phyloP scores from a whole-genome alignment of 306 rosid genomes.

The Vigna unguiculata region DNA sequence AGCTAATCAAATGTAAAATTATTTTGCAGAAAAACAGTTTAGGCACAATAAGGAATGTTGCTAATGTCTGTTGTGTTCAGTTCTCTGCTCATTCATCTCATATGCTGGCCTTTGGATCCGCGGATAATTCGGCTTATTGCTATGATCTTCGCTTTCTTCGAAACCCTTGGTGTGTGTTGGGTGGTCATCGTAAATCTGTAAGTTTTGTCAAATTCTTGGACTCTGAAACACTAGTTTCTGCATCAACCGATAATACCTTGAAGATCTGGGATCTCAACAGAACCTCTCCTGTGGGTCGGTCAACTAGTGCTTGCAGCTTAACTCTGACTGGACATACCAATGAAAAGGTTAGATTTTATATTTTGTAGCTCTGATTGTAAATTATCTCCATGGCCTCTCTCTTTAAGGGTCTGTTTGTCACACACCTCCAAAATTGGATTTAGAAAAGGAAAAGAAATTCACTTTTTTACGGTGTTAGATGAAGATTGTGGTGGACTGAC shows the following conservation, averaged over 20 bases:
- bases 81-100: slow-evolving; percentile 80
- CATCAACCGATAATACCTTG: slow-evolving; percentile 82
- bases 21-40: slow-evolving; percentile 29
- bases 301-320: slow-evolving; percentile 72
- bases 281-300: slow-evolving; percentile 62
- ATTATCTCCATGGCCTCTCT: slow-evolving; percentile 10
- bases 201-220: slow-evolving; percentile 85
- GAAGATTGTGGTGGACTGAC: not conserved
- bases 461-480: not conserved
- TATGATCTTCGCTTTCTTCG: slow-evolving; percentile 20
- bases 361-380: slow-evolving; percentile 28
- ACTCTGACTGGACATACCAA: slow-evolving; percentile 82
- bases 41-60: slow-evolving; percentile 38
- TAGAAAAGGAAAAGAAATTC: not conserved
- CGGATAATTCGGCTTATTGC: not conserved
- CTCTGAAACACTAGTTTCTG: slow-evolving; percentile 79
- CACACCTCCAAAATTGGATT: not conserved
- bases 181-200: slow-evolving; percentile 63
- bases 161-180: slow-evolving; percentile 9
- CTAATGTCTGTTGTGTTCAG: slow-evolving; percentile 88
- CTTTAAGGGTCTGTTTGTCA: not conserved
- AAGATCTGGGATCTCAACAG: slow-evolving; percentile 89
- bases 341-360: slow-evolving; percentile 65
- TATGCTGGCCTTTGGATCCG: slow-evolving; percentile 27
- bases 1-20: slow-evolving; percentile 37